Percentiles rank a stretch among this genome's conserved stretches.
These are phyloP conservation scores for Colletotrichum australisinense DNA, from an alignment of 2,329 filamentous ascomycete species.

Conservation along the genomic window DNA sequence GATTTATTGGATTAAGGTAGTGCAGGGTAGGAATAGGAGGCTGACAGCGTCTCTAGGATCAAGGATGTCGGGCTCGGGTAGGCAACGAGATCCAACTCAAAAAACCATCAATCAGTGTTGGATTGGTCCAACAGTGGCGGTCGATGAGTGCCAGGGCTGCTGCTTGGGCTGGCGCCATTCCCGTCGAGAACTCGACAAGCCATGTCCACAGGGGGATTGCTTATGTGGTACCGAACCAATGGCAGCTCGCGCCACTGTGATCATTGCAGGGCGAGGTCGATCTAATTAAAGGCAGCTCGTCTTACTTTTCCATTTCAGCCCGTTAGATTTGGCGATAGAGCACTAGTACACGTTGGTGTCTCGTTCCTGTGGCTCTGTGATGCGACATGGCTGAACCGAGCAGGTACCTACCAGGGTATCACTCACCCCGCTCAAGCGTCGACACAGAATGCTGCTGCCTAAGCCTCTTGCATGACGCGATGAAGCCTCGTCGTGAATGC, in stretches of 20 bases:
- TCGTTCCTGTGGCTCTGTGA: background rate
- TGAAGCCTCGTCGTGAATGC: background rate
- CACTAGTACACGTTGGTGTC: background rate
- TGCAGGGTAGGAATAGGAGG: background rate
- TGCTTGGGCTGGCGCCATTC: background rate
- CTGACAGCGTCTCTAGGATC: background rate
- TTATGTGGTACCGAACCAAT: background rate
- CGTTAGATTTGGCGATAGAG: background rate
- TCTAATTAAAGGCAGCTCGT: background rate
- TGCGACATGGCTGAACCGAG: background rate
- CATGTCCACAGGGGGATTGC: background rate
- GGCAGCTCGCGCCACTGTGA: background rate
- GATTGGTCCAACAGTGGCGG: background rate
- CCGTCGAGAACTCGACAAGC: background rate
- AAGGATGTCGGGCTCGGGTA: background rate
- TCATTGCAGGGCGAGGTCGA: background rate
- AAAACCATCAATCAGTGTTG: background rate
- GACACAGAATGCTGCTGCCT: background rate
- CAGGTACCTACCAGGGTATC: background rate
- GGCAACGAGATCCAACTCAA: background rate
- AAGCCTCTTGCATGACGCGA: background rate
- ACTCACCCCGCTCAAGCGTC: background rate
- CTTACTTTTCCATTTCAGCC: background rate
- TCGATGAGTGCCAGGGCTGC: background rate
- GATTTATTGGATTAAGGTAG: background rate